A percentile compares a stretch with the other conserved stretches of the same genome.
Conservation (phyloP, 495 filamentous ascomycete genomes). For the Aspergillus baeticus region DNA sequence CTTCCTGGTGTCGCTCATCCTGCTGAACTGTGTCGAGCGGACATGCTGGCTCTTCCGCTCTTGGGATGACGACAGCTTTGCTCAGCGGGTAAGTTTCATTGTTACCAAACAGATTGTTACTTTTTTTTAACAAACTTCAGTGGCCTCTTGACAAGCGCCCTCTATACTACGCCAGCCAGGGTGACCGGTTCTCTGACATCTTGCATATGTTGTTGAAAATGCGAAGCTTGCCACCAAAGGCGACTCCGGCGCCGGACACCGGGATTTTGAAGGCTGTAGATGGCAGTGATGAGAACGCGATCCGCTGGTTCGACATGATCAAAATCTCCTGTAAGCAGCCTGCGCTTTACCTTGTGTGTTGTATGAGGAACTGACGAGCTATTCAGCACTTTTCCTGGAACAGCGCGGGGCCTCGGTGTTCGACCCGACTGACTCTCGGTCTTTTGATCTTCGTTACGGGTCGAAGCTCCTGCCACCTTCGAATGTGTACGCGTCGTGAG, state of each 20-base stretch:
- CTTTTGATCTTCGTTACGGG: slow-evolving; percentile 64
- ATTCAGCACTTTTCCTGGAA: slow-evolving; percentile 41
- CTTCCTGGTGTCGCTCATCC: slow-evolving; percentile 69
- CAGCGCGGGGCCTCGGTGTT: slow-evolving; percentile 50
- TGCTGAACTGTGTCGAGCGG: slow-evolving; percentile 79
- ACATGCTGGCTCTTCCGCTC: slow-evolving; percentile 79
- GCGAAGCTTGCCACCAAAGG: slow-evolving; percentile 67
- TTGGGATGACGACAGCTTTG: slow-evolving; percentile 62
- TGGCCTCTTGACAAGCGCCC: slow-evolving; percentile 77
- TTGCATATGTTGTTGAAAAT: slow-evolving; percentile 73
- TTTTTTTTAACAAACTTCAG: slow-evolving; percentile 15
- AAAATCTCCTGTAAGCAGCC: slow-evolving; percentile 56
- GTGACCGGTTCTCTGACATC: slow-evolving; percentile 68
- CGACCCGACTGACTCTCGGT: slow-evolving; percentile 63
- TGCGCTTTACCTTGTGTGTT: background rate
- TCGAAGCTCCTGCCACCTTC: slow-evolving; percentile 52
- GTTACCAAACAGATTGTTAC: background rate
- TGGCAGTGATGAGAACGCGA: slow-evolving; percentile 50
- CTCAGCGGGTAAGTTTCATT: slow-evolving; percentile 31
- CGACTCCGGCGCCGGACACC: slow-evolving; percentile 47
- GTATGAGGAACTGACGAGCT: background rate
- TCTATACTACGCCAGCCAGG: slow-evolving; percentile 64
- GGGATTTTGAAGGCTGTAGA: slow-evolving; percentile 53
- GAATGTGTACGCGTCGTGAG: slow-evolving; percentile 25
- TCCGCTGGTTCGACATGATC: slow-evolving; percentile 62